Evolutionary conservation across 2,329 filamentous ascomycete genomes (phyloP), one percentile per base, ranked within the genome.

Genomic region (Beauveria varroae): DNA sequence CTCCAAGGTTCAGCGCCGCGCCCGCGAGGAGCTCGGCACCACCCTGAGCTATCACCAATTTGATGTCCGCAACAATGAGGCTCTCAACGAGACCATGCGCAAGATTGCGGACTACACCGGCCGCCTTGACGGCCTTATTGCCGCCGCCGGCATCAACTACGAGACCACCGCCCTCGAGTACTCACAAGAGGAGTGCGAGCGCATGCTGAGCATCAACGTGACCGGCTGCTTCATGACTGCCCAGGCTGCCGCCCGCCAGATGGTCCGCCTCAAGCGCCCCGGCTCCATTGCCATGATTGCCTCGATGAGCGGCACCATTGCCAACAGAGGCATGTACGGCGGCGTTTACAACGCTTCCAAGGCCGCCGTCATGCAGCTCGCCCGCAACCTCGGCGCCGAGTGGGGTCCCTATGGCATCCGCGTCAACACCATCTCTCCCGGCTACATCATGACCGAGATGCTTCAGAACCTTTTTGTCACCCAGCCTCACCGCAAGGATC

Each of bases 201-300:
- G 86, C 73, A 90, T 96, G 79, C 81, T 96, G 74, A 84, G 89
- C 68, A 87, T 93, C 69, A 96, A 97, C 75, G 81, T 96, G 67
- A 95, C 86, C n/a, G 93, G 92, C 14, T 86, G 83, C 30, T 90
- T 91, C 76, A 85, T 93, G 82, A 96, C 91, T 65, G 91, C 91
- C 28, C 90, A 93, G 78, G 91, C 91, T 22, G 90, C 91, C n/a
- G 93, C 92, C 40, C 82, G 87, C 60, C 88, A 95, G 72, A 86
- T 90, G 81, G 76, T 86, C 24, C 79, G 80, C 56, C 77, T 83
- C 30, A 79, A 83, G 62, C 78, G 75, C 28, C 75, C 77, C 6
- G 86, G 86, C 0, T 88, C 84, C 69, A 82, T 90, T 63, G 83
- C 84, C 16, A 73, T 90, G 68, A 86, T 90, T 69, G 86, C 81